phyloP scores from a whole-genome alignment of 306 rosid genomes.

The Hippophae rhamnoides region DNA sequence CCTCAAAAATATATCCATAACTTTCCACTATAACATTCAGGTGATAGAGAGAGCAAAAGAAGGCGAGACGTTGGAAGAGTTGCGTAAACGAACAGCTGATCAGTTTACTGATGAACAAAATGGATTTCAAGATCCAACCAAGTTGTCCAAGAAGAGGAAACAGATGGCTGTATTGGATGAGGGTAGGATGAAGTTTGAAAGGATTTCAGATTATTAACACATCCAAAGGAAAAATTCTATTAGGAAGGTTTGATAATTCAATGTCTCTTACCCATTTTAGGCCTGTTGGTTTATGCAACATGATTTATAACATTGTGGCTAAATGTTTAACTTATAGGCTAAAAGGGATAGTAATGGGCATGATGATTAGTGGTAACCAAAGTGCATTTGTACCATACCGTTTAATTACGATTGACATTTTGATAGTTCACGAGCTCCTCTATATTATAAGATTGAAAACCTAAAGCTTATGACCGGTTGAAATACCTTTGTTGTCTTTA shows the following conservation, averaged over 20 bases:
- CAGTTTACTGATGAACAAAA: slow-evolving; percentile 48
- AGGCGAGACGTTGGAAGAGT: slow-evolving; percentile 81
- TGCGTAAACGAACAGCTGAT: slow-evolving; percentile 60
- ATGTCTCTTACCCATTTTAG: no score
- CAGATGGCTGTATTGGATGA: slow-evolving; percentile 38
- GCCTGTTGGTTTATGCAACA: not conserved
- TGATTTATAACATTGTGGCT: not conserved
- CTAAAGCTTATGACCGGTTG: not conserved
- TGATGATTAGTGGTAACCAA: not conserved
- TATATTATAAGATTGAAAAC: not conserved
- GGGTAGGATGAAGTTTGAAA: slow-evolving; percentile 43
- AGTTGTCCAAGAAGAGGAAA: slow-evolving; percentile 70
- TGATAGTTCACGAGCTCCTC: not conserved
- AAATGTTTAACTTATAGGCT: no score
- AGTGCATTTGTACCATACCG: not conserved
- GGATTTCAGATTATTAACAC: slow-evolving; percentile 20
- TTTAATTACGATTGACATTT: no score
- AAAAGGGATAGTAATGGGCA: not conserved
- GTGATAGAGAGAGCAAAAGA: slow-evolving; percentile 84
- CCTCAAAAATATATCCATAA: slow-evolving; percentile 3
- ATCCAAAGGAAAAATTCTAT: not conserved
- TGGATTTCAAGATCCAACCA: slow-evolving; percentile 35
- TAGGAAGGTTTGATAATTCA: not conserved
- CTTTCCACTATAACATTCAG: slow-evolving; percentile 28
- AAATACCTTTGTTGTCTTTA: no score